A percentile compares a stretch with the other conserved stretches of the same genome.
These are phyloP conservation scores for Rhytidiadelphus loreus DNA, from an alignment of 225 moss, liverwort and hornwort genomes.

Conservation along the genomic window DNA sequence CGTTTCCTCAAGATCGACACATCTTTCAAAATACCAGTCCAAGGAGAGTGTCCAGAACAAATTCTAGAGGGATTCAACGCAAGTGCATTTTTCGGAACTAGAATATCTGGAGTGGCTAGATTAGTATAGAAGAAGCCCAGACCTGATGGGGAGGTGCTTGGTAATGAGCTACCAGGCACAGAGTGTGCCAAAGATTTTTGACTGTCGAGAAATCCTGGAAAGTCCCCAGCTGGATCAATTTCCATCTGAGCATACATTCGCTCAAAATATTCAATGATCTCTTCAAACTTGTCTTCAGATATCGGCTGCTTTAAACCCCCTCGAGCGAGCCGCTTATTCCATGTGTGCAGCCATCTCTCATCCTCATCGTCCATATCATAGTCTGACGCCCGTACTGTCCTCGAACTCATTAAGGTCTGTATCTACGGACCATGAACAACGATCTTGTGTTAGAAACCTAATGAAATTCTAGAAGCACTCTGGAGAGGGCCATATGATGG, in stretches of 20 bases:
- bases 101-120: neutral
- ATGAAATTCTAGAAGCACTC: neutral
- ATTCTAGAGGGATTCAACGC: neutral
- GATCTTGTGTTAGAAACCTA: neutral
- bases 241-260: conserved; percentile 30
- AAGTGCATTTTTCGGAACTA: neutral
- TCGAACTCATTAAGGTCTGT: conserved; percentile 22
- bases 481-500: neutral
- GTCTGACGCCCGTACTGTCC: conserved; percentile 22
- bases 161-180: neutral
- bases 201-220: neutral
- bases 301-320: conserved; percentile 20
- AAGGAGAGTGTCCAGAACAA: neutral
- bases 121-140: neutral
- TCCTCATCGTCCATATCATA: conserved; percentile 76
- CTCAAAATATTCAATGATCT: conserved; percentile 61
- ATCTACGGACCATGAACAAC: neutral
- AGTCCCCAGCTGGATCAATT: neutral
- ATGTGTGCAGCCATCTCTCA: conserved; percentile 51
- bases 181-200: neutral
- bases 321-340: conserved; percentile 28
- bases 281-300: conserved; percentile 65
- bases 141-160: conserved; percentile 3
- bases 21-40: neutral
- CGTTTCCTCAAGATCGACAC: neutral